A percentile compares a stretch with the other conserved stretches of the same genome.
These are phyloP conservation scores for Ziziphus jujuba DNA, from an alignment of 306 rosid species.

Conservation along the genomic window DNA sequence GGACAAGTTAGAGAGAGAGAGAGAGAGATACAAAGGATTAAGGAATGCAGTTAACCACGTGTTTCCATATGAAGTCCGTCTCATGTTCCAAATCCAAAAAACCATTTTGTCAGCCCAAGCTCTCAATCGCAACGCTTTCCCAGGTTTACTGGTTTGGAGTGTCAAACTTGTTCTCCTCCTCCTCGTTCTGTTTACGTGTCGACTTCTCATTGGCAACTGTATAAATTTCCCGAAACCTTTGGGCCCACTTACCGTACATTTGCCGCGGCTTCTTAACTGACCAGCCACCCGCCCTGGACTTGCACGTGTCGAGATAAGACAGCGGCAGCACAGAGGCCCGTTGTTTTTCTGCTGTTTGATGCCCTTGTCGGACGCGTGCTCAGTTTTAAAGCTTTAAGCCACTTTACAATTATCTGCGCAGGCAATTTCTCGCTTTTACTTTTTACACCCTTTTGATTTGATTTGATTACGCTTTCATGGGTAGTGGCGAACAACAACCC, in stretches of 20 bases:
- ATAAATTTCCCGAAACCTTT: background rate
- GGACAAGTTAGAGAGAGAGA: too few species aligned
- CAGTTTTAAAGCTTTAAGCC: background rate
- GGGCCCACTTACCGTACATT: background rate
- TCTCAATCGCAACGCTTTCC: background rate
- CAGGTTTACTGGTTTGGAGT: constrained; percentile 6
- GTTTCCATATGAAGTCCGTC: background rate
- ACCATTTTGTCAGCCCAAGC: background rate
- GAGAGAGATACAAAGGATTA: background rate
- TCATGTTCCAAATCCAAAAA: background rate
- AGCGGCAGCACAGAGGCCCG: background rate
- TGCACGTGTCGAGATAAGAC: constrained; percentile 17
- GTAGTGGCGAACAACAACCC: background rate
- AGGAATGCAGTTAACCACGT: constrained; percentile 15
- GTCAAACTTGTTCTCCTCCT: background rate
- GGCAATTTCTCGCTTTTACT: background rate
- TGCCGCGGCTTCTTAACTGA: constrained; percentile 1
- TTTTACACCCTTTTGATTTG: background rate
- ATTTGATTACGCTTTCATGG: background rate
- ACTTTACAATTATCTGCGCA: background rate
- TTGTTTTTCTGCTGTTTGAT: background rate
- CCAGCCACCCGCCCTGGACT: too few species aligned
- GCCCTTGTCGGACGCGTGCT: constrained; percentile 33
- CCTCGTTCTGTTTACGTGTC: constrained; percentile 7
- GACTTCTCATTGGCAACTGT: background rate